phyloP scores from a whole-genome alignment of 2,329 filamentous ascomycete species.

The Paraconiothyrium sp. region DNA sequence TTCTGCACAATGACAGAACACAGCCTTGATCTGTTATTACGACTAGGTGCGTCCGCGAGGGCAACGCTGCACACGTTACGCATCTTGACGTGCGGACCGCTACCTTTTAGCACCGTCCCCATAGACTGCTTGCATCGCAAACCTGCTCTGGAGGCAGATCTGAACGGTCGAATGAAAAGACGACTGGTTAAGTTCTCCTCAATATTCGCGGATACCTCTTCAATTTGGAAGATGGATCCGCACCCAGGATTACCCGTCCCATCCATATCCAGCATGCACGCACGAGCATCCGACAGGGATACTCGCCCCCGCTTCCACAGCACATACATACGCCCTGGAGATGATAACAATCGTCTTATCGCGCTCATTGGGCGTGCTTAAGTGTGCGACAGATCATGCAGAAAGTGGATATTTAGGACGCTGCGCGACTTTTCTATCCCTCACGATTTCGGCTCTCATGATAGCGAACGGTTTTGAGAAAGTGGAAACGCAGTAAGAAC shows the following conservation, averaged over 20 bases:
- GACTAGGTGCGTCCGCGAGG: no score
- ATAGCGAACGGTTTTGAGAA: neutral
- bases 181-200: neutral
- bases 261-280: slow-evolving; percentile 12
- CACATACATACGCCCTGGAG: slow-evolving; percentile 8
- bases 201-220: slow-evolving; percentile 18
- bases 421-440: neutral
- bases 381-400: slow-evolving; percentile 18
- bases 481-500: neutral
- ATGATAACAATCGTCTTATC: slow-evolving; percentile 23
- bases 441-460: neutral
- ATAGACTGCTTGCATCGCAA: no score
- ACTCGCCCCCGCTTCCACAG: slow-evolving; percentile 21
- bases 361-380: slow-evolving; percentile 16
- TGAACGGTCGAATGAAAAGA: neutral
- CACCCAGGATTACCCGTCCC: slow-evolving; percentile 17
- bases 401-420: slow-evolving; percentile 12
- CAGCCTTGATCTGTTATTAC: neutral
- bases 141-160: neutral
- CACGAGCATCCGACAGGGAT: slow-evolving; percentile 18
- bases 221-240: slow-evolving; percentile 20
- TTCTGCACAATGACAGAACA: neutral
- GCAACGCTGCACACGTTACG: no score
- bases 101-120: no score
- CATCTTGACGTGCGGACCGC: no score